Evolutionary conservation across 441 rosid species (phyloP), one percentile per base, ranked within the genome.

Genomic region (Erysimum pusillum): DNA sequence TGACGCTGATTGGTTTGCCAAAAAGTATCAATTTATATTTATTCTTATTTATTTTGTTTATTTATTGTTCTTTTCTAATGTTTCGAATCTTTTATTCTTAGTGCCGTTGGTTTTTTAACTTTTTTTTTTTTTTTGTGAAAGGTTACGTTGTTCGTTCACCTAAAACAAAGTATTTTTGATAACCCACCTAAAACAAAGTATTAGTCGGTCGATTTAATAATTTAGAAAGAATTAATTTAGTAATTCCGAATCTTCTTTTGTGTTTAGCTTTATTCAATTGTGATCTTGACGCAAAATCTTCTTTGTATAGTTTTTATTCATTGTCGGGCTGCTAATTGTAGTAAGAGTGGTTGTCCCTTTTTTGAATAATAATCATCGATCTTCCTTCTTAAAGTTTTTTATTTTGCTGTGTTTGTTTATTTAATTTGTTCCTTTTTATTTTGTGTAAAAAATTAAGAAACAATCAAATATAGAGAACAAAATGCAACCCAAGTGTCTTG

Each of bases 211-310:
- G 63, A 77, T 46, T 77, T 44, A 46, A 36, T 36, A 45, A 71
- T 18, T 35, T 45, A 7, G n/a, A 20, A 57, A 31, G 32, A 34
- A 41, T 65, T 6, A 20, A 7, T 34, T 56, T 63, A n/a, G 15
- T 71, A 57, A 39, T 71, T 31, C 5, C 20, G 67, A 49, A 77
- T 71, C 56, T 57, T 71, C 20, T 1, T 63, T 57, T 71, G 48
- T 63, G 6, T 74, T 76, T n/a, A 69, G 13, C 53, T 46, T 74
- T 60, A 22, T 22, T 60, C 61, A 51, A 14, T 41, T 51, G 75
- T 76, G 59, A 76, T 76, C 35, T 69, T 69, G 60, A 69, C 60
- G 71, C 75, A 18, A 54, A 49, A 61, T 25, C n/a, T 69, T 53
- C n/a, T 69, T 76, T 3, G 34, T 36, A 36, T 48, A 67, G 44